phyloP scores from a whole-genome alignment of 1,139 yeast genomes.

The Hyphopichia fennica region DNA sequence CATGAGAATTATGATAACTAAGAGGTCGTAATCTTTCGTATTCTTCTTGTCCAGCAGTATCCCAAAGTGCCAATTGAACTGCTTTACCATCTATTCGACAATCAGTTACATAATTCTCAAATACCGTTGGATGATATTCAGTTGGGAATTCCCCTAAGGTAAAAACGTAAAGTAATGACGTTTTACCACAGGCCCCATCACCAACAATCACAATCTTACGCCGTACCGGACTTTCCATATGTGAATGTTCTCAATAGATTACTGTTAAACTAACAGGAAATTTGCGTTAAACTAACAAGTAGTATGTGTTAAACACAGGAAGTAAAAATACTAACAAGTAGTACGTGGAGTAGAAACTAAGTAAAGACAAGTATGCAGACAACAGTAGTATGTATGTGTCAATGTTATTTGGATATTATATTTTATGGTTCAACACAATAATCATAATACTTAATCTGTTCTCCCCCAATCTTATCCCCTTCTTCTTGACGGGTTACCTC shows the following conservation, averaged over 20 bases:
- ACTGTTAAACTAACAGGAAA: background rate
- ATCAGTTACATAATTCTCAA: slow-evolving; percentile 91
- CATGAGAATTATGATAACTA: slow-evolving; percentile 77
- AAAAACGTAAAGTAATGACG: slow-evolving; percentile 86
- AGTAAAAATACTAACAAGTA: too few species aligned
- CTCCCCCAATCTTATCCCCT: too few species aligned
- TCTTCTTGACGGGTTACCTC: too few species aligned
- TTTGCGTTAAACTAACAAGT: too few species aligned
- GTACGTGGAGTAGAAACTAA: too few species aligned
- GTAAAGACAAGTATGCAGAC: too few species aligned
- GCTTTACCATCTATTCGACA: slow-evolving; percentile 91
- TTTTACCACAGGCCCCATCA: slow-evolving; percentile 95
- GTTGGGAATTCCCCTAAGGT: slow-evolving; percentile 86
- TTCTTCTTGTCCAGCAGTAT: slow-evolving; percentile 96
- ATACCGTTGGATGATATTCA: slow-evolving; percentile 90
- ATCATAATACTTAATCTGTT: too few species aligned
- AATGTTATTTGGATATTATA: too few species aligned
- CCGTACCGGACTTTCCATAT: slow-evolving; percentile 31
- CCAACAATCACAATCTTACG: slow-evolving; percentile 90
- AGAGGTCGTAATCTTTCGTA: slow-evolving; percentile 79
- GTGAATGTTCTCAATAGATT: too few species aligned
- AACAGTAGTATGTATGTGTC: too few species aligned
- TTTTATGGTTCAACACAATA: too few species aligned
- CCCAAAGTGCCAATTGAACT: slow-evolving; percentile 90
- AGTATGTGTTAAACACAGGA: too few species aligned